phyloP scores from a whole-genome alignment of 768 basidiomycete species.

The Tephrocybe sp. region DNA sequence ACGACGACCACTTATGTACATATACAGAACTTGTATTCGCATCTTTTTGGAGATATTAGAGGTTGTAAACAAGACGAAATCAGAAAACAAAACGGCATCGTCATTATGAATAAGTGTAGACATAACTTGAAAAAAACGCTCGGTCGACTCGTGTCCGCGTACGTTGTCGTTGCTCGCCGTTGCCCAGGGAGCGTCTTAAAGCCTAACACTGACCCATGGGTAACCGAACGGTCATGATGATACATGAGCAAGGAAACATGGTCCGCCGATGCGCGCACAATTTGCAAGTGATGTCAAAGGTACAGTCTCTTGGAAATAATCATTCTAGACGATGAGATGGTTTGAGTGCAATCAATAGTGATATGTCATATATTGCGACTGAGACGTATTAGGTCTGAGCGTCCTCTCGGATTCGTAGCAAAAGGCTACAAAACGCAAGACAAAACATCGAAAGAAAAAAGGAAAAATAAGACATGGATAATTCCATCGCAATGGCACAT shows the following conservation, averaged over 20 bases:
- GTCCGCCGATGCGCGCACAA: background rate
- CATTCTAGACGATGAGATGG: conserved; percentile 3
- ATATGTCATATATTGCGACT: conserved; percentile 7
- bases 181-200: conserved; percentile 6
- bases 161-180: too few species aligned
- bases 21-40: too few species aligned
- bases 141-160: background rate
- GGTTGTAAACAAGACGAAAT: too few species aligned
- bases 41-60: conserved; percentile 1
- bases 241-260: background rate
- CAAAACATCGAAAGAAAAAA: background rate
- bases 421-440: background rate
- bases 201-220: background rate
- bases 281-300: background rate
- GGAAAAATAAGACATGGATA: background rate
- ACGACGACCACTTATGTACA: too few species aligned
- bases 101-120: too few species aligned
- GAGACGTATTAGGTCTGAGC: background rate
- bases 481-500: background rate
- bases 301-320: background rate
- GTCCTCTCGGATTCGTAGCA: background rate
- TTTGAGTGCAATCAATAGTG: conserved; percentile 5
- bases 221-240: background rate
- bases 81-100: background rate
- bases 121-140: background rate